A percentile compares a stretch with the other conserved stretches of the same genome.
These are phyloP conservation scores for Ambrosiella xylebori DNA, from an alignment of 2,329 filamentous ascomycete genomes.

Conservation along the genomic window DNA sequence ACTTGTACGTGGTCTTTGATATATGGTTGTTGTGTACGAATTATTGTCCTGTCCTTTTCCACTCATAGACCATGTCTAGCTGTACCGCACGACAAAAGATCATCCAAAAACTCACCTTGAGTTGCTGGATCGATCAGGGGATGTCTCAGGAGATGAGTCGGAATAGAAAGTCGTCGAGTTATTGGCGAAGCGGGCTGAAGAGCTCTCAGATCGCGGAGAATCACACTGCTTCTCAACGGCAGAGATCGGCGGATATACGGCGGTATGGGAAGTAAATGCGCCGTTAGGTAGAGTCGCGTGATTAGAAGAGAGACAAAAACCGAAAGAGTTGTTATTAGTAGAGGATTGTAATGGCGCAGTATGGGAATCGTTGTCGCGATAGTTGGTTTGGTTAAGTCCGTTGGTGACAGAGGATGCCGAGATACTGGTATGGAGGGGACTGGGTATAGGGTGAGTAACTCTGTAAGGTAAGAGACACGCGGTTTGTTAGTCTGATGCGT, in stretches of 20 bases:
- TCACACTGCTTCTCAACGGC: not conserved
- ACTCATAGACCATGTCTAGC: not conserved
- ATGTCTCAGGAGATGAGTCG: constrained; percentile 9
- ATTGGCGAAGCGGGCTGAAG: constrained; percentile 6
- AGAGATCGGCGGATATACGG: not conserved
- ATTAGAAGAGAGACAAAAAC: not conserved
- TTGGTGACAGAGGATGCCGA: constrained; percentile 3
- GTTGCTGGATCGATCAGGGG: not conserved
- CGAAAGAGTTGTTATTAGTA: not conserved
- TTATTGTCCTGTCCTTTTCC: not conserved
- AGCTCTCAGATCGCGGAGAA: constrained; percentile 4
- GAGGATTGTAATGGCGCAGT: constrained; percentile 9
- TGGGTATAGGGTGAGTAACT: constrained; percentile 7
- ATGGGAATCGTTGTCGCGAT: constrained; percentile 8
- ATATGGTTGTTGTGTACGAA: no score
- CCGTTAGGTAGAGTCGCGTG: not conserved
- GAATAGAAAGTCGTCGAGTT: constrained; percentile 8
- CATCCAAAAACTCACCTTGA: constrained; percentile 1
- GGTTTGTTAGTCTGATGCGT: not conserved
- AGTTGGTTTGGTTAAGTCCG: not conserved
- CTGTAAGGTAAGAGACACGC: not conserved
- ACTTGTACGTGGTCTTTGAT: no score
- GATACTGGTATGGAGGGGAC: constrained; percentile 10
- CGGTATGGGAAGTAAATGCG: not conserved
- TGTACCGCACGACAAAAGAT: not conserved